Percentiles rank a stretch among this genome's conserved stretches.
These are phyloP conservation scores for Cyanidioschyzon merolae DNA, from an alignment of 23 red algal genomes.

Conservation along the genomic window DNA sequence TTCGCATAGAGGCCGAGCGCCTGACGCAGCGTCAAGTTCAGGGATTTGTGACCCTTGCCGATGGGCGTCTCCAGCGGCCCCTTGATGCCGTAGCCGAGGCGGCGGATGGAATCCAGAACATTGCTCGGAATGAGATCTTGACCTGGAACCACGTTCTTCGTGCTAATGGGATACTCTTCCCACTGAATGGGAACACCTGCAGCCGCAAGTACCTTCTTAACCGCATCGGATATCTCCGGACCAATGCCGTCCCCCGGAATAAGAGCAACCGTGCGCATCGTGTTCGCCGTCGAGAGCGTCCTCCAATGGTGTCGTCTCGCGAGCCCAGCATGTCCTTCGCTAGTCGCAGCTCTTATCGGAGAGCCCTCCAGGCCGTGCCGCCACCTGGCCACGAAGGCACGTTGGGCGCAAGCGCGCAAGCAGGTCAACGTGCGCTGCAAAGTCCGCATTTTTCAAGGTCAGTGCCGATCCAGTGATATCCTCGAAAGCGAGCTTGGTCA, in stretches of 20 bases:
- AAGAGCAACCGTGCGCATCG: slow-evolving; percentile 29
- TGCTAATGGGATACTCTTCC: slow-evolving; percentile 37
- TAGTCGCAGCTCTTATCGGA: too few species aligned
- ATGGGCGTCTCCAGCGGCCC: slow-evolving; percentile 77
- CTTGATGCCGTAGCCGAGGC: slow-evolving; percentile 76
- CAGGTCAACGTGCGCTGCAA: too few species aligned
- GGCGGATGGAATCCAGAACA: slow-evolving; percentile 46
- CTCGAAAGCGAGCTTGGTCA: too few species aligned
- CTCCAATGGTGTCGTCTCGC: too few species aligned
- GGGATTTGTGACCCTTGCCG: slow-evolving; percentile 31
- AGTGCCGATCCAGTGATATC: too few species aligned
- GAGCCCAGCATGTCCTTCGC: too few species aligned
- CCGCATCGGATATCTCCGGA: slow-evolving; percentile 37
- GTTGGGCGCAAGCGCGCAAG: too few species aligned
- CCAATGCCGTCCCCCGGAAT: slow-evolving; percentile 87
- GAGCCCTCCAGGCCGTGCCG: too few species aligned
- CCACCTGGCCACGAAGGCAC: too few species aligned
- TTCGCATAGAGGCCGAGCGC: slow-evolving; percentile 86
- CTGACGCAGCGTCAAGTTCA: slow-evolving; percentile 70
- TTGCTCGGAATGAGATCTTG: slow-evolving; percentile 56
- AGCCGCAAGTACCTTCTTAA: slow-evolving; percentile 62
- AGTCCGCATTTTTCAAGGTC: too few species aligned
- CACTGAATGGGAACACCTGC: slow-evolving; percentile 72
- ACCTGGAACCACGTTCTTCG: slow-evolving; percentile 17
- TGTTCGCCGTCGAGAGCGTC: not conserved